Percentiles rank a stretch among this genome's conserved stretches.
phyloP scores from a whole-genome alignment of 2,329 filamentous ascomycete genomes.

The Nemania sp. region DNA sequence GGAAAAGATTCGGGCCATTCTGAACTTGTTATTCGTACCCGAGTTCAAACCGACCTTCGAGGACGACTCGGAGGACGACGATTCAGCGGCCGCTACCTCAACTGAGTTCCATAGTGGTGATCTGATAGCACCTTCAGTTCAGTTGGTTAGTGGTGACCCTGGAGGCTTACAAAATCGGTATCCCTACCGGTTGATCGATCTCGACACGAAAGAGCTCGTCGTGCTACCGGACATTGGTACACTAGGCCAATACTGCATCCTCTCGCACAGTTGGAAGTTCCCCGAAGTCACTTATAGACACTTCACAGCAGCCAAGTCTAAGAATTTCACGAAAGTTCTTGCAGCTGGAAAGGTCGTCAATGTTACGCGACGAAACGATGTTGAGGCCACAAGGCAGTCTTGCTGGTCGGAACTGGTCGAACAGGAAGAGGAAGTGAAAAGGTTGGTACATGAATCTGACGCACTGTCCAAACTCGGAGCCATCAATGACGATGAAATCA shows the following conservation, averaged over 20 bases:
- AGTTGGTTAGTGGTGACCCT: constrained; percentile 19
- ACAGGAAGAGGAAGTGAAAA: constrained; percentile 16
- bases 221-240: constrained; percentile 33
- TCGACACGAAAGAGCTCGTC: constrained; percentile 41
- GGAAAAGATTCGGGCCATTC: constrained; percentile 33
- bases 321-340: constrained; percentile 18
- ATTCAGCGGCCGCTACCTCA: constrained; percentile 1
- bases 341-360: background rate
- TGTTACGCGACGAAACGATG: constrained; percentile 9
- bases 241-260: constrained; percentile 42
- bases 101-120: constrained; percentile 31
- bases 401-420: constrained; percentile 19
- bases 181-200: constrained; percentile 42
- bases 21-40: constrained; percentile 36
- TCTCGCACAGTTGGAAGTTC: constrained; percentile 45
- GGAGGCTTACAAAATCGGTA: constrained; percentile 26
- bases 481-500: background rate
- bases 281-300: constrained; percentile 39
- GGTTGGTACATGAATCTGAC: constrained; percentile 5
- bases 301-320: constrained; percentile 33
- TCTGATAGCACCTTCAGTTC: constrained; percentile 26
- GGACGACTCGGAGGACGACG: constrained; percentile 13
- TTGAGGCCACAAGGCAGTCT: constrained; percentile 21
- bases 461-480: constrained; percentile 8
- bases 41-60: constrained; percentile 35